phyloP scores from a whole-genome alignment of 2,329 filamentous ascomycete species.

The Beauveria australis region DNA sequence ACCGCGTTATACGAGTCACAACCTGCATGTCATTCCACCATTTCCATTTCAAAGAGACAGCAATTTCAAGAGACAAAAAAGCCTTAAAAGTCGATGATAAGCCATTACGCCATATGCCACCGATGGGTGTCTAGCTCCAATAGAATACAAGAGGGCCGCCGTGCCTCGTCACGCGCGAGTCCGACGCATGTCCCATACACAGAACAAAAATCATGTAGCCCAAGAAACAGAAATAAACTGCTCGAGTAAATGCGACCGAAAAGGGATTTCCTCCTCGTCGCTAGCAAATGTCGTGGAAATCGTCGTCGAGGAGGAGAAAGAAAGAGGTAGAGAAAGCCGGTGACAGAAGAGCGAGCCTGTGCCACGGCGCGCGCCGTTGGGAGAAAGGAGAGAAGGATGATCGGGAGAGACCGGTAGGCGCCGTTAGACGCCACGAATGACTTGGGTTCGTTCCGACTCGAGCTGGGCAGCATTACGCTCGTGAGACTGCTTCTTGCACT shows the following conservation, averaged over 20 bases:
- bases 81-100: neutral
- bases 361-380: neutral
- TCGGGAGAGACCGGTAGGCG: neutral
- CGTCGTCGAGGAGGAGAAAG: neutral
- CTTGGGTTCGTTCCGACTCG: slow-evolving; percentile 84
- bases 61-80: no score
- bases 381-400: neutral
- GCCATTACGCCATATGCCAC: slow-evolving; percentile 2
- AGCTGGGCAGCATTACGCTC: slow-evolving; percentile 89
- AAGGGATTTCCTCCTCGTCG: neutral
- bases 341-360: neutral
- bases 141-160: slow-evolving; percentile 4
- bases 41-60: neutral
- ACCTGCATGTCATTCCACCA: no score
- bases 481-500: slow-evolving; percentile 95
- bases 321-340: no score
- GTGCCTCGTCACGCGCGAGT: neutral
- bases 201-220: neutral
- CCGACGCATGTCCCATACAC: neutral
- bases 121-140: slow-evolving; percentile 5
- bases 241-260: neutral
- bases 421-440: slow-evolving; percentile 79
- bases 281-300: slow-evolving; percentile 8
- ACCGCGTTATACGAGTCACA: no score
- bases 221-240: slow-evolving; percentile 4